phyloP scores from a whole-genome alignment of 2,329 filamentous ascomycete species.

The Phoma sp. region DNA sequence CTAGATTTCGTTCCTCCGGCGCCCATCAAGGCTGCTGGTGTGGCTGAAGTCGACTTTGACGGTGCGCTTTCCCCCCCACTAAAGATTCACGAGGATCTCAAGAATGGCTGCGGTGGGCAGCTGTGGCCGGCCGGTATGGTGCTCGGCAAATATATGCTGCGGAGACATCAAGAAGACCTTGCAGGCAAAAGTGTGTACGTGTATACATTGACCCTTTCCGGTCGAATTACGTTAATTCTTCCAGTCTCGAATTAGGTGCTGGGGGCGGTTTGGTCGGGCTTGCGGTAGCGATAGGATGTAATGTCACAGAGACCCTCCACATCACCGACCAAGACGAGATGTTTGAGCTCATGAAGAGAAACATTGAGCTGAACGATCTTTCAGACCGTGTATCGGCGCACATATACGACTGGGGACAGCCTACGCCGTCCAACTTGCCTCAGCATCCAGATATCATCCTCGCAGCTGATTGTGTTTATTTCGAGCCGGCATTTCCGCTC shows the following conservation, averaged over 20 bases:
- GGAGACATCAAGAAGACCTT: conserved; percentile 70
- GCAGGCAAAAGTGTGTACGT: conserved; percentile 74
- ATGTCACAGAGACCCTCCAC: conserved; percentile 65
- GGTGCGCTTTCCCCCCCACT: conserved; percentile 74
- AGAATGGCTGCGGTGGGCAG: conserved; percentile 88
- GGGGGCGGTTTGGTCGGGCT: conserved; percentile 85
- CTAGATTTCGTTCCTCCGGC: conserved; percentile 61
- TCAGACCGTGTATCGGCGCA: conserved; percentile 66
- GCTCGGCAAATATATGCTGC: conserved; percentile 82
- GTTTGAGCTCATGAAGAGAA: conserved; percentile 82
- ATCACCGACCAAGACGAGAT: conserved; percentile 90
- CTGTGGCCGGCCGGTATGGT: conserved; percentile 95
- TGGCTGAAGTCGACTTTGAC: conserved; percentile 68
- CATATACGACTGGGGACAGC: conserved; percentile 77
- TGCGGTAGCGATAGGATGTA: conserved; percentile 62
- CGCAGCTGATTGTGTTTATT: conserved; percentile 97
- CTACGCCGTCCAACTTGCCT: conserved; percentile 49
- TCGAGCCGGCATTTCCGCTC: conserved; percentile 91
- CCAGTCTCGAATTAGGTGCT: conserved; percentile 86
- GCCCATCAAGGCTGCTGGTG: conserved; percentile 58
- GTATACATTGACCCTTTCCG: conserved; percentile 13
- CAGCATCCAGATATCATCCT: conserved; percentile 78
- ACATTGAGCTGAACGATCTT: conserved; percentile 81
- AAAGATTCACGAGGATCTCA: conserved; percentile 82
- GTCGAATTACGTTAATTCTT: conserved; percentile 3